Conservation (phyloP, 139 green algal species). For the Tetradesmus obliquus region DNA sequence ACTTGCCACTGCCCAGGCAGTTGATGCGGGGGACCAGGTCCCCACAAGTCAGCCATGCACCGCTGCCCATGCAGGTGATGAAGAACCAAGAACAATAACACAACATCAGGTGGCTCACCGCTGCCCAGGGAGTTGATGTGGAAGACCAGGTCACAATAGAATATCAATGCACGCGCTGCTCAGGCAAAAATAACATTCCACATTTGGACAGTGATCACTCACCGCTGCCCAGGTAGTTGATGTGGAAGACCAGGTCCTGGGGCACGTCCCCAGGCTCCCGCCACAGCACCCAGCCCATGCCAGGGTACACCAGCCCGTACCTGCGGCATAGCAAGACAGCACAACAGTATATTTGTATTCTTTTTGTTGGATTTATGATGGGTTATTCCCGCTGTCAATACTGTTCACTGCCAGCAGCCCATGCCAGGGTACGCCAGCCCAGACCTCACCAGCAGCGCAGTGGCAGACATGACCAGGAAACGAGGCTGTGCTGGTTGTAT, state of each 20-base stretch:
- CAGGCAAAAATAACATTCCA: too few species aligned
- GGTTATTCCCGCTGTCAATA: too few species aligned
- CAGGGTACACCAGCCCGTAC: constrained; percentile 79
- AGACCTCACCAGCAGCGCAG: not conserved
- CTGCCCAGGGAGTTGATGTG: constrained; percentile 31
- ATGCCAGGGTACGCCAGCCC: constrained; percentile 67
- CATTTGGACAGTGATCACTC: too few species aligned
- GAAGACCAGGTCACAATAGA: too few species aligned
- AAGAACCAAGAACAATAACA: too few species aligned
- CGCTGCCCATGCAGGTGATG: too few species aligned
- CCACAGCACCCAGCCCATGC: constrained; percentile 78
- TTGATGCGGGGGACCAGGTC: constrained; percentile 64
- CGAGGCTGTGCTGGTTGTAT: too few species aligned
- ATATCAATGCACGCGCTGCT: too few species aligned
- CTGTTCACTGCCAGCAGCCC: constrained; percentile 45
- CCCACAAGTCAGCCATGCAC: constrained; percentile 39
- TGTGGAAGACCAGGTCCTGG: constrained; percentile 64
- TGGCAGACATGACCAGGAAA: too few species aligned
- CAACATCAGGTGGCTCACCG: not conserved
- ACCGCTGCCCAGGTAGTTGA: constrained; percentile 67
- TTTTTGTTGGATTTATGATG: too few species aligned
- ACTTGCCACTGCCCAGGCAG: too few species aligned
- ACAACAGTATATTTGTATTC: too few species aligned
- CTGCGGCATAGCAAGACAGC: constrained; percentile 33
- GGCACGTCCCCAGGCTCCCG: constrained; percentile 57